Evolutionary conservation across 768 basidiomycete genomes (phyloP).

Genomic region (Coprinopsis cinerea): DNA sequence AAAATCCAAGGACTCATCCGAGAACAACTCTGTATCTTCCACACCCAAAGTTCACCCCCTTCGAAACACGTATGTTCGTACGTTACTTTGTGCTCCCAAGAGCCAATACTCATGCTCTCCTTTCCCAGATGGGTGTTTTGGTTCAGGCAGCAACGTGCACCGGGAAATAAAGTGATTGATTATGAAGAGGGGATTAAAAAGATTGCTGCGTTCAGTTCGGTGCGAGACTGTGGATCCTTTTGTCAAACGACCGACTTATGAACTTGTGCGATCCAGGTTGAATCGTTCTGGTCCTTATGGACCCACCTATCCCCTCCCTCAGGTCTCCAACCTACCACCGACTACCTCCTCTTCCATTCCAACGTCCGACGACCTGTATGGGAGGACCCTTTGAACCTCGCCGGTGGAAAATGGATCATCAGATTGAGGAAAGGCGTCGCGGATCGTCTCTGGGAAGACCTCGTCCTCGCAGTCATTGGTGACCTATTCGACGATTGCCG

Average conservation of each 20-base stretch:
- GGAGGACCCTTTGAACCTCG: conserved; percentile 87
- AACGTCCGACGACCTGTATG: conserved; percentile 86
- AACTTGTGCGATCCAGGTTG: conserved; percentile 51
- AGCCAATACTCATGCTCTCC: conserved; percentile 18
- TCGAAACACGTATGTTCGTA: conserved; percentile 85
- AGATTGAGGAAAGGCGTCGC: conserved; percentile 87
- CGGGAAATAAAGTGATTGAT: conserved; percentile 82
- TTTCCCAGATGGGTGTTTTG: conserved; percentile 77
- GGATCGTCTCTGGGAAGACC: conserved; percentile 88
- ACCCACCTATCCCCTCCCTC: conserved; percentile 88
- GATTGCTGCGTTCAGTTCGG: conserved; percentile 84
- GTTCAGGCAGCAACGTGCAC: conserved; percentile 86
- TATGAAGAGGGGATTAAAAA: conserved; percentile 96
- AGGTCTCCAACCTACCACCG: conserved; percentile 79
- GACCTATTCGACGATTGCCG: conserved; percentile 81
- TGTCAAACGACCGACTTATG: background rate
- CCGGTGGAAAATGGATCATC: conserved; percentile 94
- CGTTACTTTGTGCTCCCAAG: conserved; percentile 20
- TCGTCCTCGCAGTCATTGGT: conserved; percentile 81
- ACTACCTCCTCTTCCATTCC: conserved; percentile 88
- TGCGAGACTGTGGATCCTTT: conserved; percentile 29
- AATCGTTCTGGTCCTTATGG: conserved; percentile 94
- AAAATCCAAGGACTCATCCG: conserved; percentile 34
- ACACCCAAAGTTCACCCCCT: conserved; percentile 58
- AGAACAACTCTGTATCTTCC: conserved; percentile 28